Conservation (phyloP, 129 eudicot species). For the Tagetes patula region DNA sequence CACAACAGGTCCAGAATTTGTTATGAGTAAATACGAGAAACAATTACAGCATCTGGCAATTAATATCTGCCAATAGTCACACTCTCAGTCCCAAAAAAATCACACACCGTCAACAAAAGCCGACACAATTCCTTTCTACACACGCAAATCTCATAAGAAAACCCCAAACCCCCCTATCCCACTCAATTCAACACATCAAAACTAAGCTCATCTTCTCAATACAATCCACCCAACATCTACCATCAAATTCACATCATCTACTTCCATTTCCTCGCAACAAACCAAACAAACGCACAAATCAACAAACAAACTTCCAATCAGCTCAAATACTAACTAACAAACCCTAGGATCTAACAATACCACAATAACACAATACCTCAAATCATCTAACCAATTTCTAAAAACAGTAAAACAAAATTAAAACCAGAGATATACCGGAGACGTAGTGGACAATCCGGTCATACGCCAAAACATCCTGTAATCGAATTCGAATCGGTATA, state of each 20-base stretch:
- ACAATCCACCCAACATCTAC: neutral
- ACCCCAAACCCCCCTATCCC: conserved; percentile 11
- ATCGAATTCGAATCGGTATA: conserved; percentile 23
- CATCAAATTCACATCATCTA: conserved; percentile 14
- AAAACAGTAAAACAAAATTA: neutral
- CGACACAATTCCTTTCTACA: neutral
- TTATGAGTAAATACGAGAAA: neutral
- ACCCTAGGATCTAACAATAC: conserved; percentile 31
- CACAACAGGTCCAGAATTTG: conserved; percentile 12
- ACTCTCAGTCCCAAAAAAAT: neutral
- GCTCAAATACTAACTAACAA: conserved; percentile 18
- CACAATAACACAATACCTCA: neutral
- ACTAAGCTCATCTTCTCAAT: neutral
- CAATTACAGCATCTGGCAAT: conserved; percentile 9
- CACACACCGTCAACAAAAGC: neutral
- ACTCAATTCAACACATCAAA: conserved; percentile 1
- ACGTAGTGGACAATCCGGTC: conserved; percentile 87
- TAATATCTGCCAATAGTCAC: neutral
- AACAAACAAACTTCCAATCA: conserved; percentile 13
- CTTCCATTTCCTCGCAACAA: conserved; percentile 17
- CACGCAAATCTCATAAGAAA: neutral
- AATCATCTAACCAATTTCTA: conserved; percentile 20
- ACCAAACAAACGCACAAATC: conserved; percentile 17
- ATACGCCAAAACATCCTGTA: conserved; percentile 89
- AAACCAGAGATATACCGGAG: conserved; percentile 60